phyloP scores from a whole-genome alignment of 371 early-diverging fungal species.

The Phascolomyces articulosus region DNA sequence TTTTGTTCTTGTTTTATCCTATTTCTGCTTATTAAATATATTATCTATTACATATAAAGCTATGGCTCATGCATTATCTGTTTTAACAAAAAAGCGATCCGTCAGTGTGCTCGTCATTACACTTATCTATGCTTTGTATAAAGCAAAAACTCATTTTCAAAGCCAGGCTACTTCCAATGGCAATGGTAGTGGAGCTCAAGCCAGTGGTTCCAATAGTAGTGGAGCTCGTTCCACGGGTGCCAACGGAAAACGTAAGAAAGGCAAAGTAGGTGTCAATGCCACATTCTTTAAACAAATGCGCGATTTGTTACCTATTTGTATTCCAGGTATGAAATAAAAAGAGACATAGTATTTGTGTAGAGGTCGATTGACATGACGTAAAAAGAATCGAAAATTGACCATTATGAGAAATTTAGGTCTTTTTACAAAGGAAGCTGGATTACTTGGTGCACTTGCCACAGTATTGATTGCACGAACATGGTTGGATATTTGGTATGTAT shows the following conservation, averaged over 20 bases:
- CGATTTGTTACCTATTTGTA: constrained; percentile 71
- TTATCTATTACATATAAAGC: not conserved
- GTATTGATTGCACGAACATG: constrained; percentile 74
- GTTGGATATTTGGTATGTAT: constrained; percentile 69
- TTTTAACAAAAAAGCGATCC: constrained; percentile 33
- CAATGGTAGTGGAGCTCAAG: not conserved
- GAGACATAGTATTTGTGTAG: not conserved
- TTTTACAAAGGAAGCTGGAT: constrained; percentile 65
- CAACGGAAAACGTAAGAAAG: constrained; percentile 18
- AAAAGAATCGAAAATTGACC: not conserved
- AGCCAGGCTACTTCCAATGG: constrained; percentile 9
- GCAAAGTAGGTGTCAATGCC: constrained; percentile 67
- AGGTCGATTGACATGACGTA: not conserved
- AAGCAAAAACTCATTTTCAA: constrained; percentile 33
- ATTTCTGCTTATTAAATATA: no score
- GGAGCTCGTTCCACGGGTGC: not conserved
- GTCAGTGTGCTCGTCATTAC: constrained; percentile 36
- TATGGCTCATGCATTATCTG: constrained; percentile 42
- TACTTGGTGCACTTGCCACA: constrained; percentile 64
- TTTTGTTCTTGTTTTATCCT: no score
- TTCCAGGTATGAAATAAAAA: constrained; percentile 55
- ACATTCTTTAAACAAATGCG: constrained; percentile 81
- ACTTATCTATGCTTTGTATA: constrained; percentile 39
- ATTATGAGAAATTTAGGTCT: constrained; percentile 35
- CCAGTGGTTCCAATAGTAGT: not conserved